Evolutionary conservation across 73 alveolate species (phyloP).

Genomic region (Symbiodinium natans): DNA sequence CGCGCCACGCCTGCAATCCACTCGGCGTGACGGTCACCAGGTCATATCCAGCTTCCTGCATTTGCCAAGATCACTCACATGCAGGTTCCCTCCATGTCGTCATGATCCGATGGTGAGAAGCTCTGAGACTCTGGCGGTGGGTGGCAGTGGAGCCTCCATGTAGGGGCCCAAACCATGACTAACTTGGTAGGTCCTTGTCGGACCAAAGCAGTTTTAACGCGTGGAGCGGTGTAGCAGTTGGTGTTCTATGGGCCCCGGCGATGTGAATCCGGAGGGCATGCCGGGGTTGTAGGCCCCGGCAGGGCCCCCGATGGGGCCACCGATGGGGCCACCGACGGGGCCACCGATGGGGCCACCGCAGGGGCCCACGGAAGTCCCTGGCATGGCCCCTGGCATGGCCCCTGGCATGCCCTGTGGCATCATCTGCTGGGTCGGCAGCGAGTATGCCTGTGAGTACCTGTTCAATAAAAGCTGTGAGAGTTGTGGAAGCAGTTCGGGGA

Average conservation of each 20-base stretch:
- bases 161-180: not conserved
- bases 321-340: too few relatives aligned
- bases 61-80: not conserved
- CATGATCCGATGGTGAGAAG: not conserved
- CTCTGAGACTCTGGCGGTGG: not conserved
- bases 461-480: not conserved
- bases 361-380: too few relatives aligned
- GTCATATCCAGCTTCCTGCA: constrained; percentile 42
- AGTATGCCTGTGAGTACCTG: not conserved
- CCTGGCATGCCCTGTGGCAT: too few relatives aligned
- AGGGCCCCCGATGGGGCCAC: too few relatives aligned
- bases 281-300: not conserved
- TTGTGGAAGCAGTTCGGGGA: too few relatives aligned
- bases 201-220: not conserved
- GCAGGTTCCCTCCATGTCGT: not conserved
- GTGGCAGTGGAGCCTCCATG: not conserved
- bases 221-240: not conserved
- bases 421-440: not conserved
- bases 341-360: too few relatives aligned
- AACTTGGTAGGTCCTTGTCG: not conserved
- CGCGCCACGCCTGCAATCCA: constrained; percentile 19
- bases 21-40: constrained; percentile 65
- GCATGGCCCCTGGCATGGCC: too few relatives aligned
- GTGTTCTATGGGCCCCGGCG: not conserved
- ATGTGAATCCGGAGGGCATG: not conserved